Base-by-base conservation (phyloP, 1,139 yeast genomes). In the Magnusiomyces suaveolens region DNA sequence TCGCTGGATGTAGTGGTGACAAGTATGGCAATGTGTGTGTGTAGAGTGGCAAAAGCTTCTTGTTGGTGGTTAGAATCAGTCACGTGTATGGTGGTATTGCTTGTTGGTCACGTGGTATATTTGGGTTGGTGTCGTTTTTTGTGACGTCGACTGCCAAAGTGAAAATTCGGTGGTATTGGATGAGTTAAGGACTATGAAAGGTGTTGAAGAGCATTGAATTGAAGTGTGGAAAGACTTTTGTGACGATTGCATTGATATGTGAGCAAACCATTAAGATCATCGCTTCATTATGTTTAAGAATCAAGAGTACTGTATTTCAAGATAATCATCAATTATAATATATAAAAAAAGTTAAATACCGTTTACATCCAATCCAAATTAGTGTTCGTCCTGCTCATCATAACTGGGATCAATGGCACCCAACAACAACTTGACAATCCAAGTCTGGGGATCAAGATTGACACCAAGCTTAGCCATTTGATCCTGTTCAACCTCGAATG, bases 401-500 rank as follows among this genome's bases (percentile, higher is more conserved):
- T 66, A 67, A 32, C 65, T 60, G 24, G 60, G 58, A 52, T 67
- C 70, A 44, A 67, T 57, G 12, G 70, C 68, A 26, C 70, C 70
- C 57, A 66, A 47, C 46, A 68, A 57, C 54, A 68, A 56, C 60
- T 68, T 68, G 50, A 68, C 66, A 26, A 68, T 56, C 69, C 71
- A 68, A 41, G 63, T 58, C 3, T 67, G 62, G 21, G 69, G 70
- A 26, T 66, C 64, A 39, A 68, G 62, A 32, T 61, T 62, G 18
- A 66, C 68, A 20, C 71, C 71, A 16, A 59, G 57, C 39, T 62
- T 58, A 29, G 66, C 64, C 69, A 67, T 66, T 57, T 68, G 70
- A 46, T 68, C 70, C 52, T 67, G 69, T 57, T 68, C 71, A 24
- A 64, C 67, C 55, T 67, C 71, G 54, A 63, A 68, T 54, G 63